Evolutionary conservation across 2,329 filamentous ascomycete genomes (phyloP).

Genomic region (Trichophyton benhamiae): DNA sequence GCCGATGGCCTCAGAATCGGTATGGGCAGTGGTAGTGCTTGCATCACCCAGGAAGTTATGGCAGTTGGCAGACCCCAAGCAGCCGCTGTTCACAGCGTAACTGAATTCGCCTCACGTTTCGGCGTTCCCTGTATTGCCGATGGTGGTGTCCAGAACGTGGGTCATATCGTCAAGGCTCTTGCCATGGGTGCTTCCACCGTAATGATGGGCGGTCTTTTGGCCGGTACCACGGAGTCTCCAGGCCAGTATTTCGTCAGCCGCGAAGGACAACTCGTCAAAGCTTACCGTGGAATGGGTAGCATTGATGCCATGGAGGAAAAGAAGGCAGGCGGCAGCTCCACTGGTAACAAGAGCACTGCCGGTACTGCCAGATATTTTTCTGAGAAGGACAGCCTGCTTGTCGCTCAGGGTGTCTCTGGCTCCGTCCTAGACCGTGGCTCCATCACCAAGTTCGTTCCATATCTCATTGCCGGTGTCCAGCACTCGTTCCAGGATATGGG

Average conservation of each 20-base stretch:
- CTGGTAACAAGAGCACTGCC: constrained; percentile 59
- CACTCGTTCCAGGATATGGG: constrained; percentile 96
- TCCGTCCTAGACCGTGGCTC: constrained; percentile 49
- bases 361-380: constrained; percentile 98
- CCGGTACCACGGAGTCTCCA: constrained; percentile 92
- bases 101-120: constrained; percentile 78
- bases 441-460: constrained; percentile 89
- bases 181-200: constrained; percentile 86
- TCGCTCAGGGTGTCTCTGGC: constrained; percentile 92
- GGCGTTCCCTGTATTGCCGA: constrained; percentile 97
- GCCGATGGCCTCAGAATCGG: constrained; percentile 95
- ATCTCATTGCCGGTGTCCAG: constrained; percentile 88
- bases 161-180: constrained; percentile 97
- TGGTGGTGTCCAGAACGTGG: constrained; percentile 94
- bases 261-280: constrained; percentile 96
- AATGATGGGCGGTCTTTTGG: constrained; percentile 98
- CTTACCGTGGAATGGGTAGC: constrained; percentile 96
- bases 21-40: constrained; percentile 96
- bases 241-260: constrained; percentile 93
- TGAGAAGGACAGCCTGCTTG: constrained; percentile 84
- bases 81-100: constrained; percentile 80
- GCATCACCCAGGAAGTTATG: constrained; percentile 99
- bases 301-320: constrained; percentile 99
- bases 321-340: constrained; percentile 68
- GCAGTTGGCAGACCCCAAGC: constrained; percentile 94